These are phyloP conservation scores for Vigna hirtella DNA, from an alignment of 306 rosid genomes.

Conservation along the genomic window DNA sequence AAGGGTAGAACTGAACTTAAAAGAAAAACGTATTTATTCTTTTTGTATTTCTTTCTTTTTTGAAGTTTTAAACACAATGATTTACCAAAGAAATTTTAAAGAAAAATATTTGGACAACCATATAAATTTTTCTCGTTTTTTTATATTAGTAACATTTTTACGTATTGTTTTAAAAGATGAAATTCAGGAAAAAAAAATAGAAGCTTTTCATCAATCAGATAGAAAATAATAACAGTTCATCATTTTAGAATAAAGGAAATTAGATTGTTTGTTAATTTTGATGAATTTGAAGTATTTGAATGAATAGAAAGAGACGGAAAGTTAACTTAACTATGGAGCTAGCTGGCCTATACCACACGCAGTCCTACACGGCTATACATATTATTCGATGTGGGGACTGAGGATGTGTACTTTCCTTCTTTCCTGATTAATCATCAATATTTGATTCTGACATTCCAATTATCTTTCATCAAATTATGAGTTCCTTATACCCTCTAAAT, in stretches of 20 bases:
- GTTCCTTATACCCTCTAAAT: not conserved
- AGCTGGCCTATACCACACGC: constrained; percentile 23
- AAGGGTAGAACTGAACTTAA: too few species aligned
- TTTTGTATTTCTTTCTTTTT: too few species aligned
- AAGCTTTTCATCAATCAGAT: too few species aligned
- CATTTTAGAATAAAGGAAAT: not conserved
- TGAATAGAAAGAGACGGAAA: not conserved
- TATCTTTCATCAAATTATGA: constrained; percentile 3
- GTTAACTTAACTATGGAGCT: not conserved
- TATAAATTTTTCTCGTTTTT: too few species aligned
- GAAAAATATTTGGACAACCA: too few species aligned
- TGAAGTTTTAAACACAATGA: too few species aligned
- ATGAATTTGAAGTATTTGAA: constrained; percentile 23
- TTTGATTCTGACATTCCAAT: constrained; percentile 35
- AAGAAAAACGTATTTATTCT: too few species aligned
- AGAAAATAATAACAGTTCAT: not conserved
- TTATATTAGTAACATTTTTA: too few species aligned
- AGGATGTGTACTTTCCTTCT: not conserved
- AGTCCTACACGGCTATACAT: constrained; percentile 12
- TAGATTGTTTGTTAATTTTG: not conserved
- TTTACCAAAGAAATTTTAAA: too few species aligned
- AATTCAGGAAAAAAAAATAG: too few species aligned
- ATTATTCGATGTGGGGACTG: constrained; percentile 22
- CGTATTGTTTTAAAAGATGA: too few species aligned
- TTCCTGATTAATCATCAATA: not conserved